A percentile compares a stretch with the other conserved stretches of the same genome.
These are phyloP conservation scores for Aphanocladium album DNA, from an alignment of 2,329 filamentous ascomycete genomes.

Conservation along the genomic window DNA sequence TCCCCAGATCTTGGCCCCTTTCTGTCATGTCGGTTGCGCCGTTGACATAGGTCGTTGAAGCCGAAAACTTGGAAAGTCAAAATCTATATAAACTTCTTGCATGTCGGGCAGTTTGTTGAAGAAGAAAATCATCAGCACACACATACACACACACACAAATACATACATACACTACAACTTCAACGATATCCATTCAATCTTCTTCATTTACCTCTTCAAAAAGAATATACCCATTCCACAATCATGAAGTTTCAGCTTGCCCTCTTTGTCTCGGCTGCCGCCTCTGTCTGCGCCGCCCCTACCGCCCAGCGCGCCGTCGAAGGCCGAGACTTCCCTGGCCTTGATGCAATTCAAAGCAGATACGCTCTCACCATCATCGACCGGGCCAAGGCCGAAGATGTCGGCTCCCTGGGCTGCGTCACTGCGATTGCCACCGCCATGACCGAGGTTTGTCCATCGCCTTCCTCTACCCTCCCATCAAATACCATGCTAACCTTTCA, in stretches of 20 bases:
- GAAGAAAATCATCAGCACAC: neutral
- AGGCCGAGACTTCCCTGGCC: neutral
- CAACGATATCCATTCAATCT: neutral
- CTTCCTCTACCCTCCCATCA: neutral
- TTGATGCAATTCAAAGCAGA: neutral
- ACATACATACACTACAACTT: neutral
- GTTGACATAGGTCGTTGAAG: neutral
- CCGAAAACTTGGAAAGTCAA: neutral
- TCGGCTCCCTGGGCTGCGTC: neutral
- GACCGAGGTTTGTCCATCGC: conserved; percentile 1
- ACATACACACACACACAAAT: neutral
- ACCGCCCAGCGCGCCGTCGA: neutral
- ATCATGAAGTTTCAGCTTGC: conserved; percentile 1
- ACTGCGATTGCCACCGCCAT: conserved; percentile 5
- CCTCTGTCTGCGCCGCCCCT: neutral
- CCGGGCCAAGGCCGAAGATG: neutral
- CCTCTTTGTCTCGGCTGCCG: neutral
- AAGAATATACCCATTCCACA: neutral
- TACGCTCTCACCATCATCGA: conserved; percentile 1
- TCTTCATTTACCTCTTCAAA: neutral
- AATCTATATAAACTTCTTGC: neutral
- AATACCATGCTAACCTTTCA: neutral
- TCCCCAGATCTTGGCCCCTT: neutral
- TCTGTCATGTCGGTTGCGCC: neutral
- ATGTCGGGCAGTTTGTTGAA: neutral